Evolutionary conservation across 176 grass and related monocot genomes (phyloP).

Genomic region (Raddia guianensis): DNA sequence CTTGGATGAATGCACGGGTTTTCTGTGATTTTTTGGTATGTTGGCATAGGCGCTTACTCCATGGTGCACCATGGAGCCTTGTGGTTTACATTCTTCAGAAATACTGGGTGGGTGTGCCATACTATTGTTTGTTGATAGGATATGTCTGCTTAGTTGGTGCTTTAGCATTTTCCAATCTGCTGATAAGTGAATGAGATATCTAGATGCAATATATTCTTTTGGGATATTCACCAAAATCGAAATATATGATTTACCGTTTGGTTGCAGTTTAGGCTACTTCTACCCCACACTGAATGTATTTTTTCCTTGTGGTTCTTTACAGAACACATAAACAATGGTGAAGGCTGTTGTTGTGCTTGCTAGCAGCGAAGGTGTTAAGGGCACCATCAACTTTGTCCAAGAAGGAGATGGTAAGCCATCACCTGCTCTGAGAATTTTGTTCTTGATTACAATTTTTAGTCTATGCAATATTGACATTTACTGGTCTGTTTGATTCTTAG

Average conservation of each 20-base stretch:
- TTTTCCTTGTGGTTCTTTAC: slow-evolving; percentile 9
- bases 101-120: not conserved
- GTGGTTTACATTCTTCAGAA: slow-evolving; percentile 2
- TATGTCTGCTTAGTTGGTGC: not conserved
- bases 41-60: not conserved
- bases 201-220: not conserved
- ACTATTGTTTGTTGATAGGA: not conserved
- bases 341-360: slow-evolving; percentile 88
- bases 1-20: not conserved
- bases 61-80: not conserved
- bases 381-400: slow-evolving; percentile 78
- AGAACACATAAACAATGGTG: slow-evolving; percentile 86
- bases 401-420: slow-evolving; percentile 67
- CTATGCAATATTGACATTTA: not conserved
- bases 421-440: not conserved
- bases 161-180: not conserved
- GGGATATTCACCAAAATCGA: not conserved
- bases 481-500: slow-evolving; percentile 27
- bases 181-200: not conserved
- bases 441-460: not conserved
- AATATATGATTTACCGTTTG: not conserved
- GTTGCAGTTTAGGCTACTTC: not conserved
- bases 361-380: slow-evolving; percentile 71
- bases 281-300: not conserved
- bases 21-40: not conserved